Base-by-base conservation (phyloP, 495 filamentous ascomycete species). In the Glonium stellatum region DNA sequence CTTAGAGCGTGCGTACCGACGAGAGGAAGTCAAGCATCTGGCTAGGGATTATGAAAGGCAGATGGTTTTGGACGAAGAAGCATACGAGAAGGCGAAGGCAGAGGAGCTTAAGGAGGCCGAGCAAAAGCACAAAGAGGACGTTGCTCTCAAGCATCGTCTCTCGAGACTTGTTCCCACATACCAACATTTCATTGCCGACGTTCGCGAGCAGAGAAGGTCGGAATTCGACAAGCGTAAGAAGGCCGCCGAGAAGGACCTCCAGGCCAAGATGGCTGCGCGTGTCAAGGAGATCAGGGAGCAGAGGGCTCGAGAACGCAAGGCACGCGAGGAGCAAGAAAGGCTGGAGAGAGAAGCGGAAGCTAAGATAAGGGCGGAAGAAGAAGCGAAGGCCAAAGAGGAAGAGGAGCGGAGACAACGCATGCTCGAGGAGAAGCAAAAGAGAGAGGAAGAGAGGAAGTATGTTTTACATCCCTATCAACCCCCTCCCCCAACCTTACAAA, bases 161-260 rank as follows among this genome's bases (percentile, higher is more conserved):
- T 82, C 80, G 64, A 84, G 91, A 54, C 82, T 98, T 51, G 84
- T 97, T 57, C 82, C 83, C 6, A 71, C 76, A 35, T 98, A 96
- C 76, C 89, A 89, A 72, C 78, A 72, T 23, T 97, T 96, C 82
- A 81, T 86, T 63, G 78, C 86, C 59, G 82, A 87, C 35, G 79
- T 97, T 27, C 85, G 86, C 53, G 85, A 91, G 70, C 86, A 90
- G 69, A 87, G 93, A 64, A 88, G 89, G 68, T 88, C 96, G 65
- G 89, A 97, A 73, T 97, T 97, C 68, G 95, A 97, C 80, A 90
- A 87, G 77, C 84, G 92, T 52, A 85, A 88, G 69, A 89, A 85
- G 74, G 84, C 87, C 66, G 93, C 93, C 34, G 88, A 96, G 78
- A 83, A 84, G 54, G 92, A 97, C 66, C 82, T 95, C 54, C 85